A percentile compares a stretch with the other conserved stretches of the same genome.
These are phyloP conservation scores for Quercus alba DNA, from an alignment of 306 rosid species.

Conservation along the genomic window DNA sequence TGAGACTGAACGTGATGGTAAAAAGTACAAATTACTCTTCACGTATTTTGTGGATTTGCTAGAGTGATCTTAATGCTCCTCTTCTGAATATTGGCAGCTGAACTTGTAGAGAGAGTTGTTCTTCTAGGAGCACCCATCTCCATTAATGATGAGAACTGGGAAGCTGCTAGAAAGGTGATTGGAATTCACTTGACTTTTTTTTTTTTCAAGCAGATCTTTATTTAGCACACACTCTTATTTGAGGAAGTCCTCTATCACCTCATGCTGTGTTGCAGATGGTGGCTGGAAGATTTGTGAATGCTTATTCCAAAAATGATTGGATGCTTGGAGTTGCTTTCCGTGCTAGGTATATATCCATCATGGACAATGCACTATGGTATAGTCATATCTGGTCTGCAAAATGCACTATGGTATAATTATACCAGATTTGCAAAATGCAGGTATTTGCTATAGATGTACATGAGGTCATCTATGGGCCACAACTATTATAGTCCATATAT, in stretches of 20 bases:
- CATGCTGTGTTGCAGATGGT: constrained; percentile 48
- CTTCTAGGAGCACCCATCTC: constrained; percentile 77
- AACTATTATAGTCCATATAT: background rate
- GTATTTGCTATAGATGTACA: background rate
- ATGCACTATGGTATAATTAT: background rate
- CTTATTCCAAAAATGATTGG: constrained; percentile 61
- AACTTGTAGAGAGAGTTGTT: constrained; percentile 66
- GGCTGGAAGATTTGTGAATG: constrained; percentile 77
- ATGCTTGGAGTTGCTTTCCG: constrained; percentile 64
- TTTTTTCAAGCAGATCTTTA: background rate
- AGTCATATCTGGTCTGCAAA: background rate
- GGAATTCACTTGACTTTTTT: background rate
- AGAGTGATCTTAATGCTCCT: background rate
- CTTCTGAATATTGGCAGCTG: constrained; percentile 40
- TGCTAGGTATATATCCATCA: constrained; percentile 42
- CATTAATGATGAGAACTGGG: constrained; percentile 57
- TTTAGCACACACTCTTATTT: background rate
- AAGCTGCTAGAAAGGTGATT: constrained; percentile 53
- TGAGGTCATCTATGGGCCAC: background rate
- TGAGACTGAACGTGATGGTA: constrained; percentile 55
- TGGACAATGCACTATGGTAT: constrained; percentile 5
- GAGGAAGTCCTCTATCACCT: background rate
- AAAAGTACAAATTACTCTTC: constrained; percentile 4
- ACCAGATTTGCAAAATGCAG: background rate
- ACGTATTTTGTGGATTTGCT: background rate